Base-by-base conservation (phyloP, 2,329 filamentous ascomycete genomes). In the Cryphonectria parasitica region DNA sequence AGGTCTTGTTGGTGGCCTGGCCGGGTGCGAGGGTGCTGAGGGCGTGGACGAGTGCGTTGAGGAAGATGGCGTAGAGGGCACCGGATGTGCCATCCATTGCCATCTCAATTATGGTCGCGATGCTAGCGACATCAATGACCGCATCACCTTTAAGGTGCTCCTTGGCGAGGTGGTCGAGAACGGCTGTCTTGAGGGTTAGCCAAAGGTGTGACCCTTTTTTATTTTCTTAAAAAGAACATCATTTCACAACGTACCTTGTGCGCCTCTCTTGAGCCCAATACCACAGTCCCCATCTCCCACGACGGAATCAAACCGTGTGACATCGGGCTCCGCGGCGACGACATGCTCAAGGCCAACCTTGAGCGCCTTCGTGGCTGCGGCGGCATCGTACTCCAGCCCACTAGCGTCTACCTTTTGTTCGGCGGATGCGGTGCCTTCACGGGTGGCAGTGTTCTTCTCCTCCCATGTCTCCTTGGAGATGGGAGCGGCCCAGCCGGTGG, bases 281-380 rank as follows among this genome's bases (percentile, higher is more conserved):
- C 94, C 94, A 77, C 94, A 97, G 80, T 97, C 94, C 63, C 94
- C 94, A 77, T 97, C 94, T 58, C 94, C 94, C 34, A 97, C 93
- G 17, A 96, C 89, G 0, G 93, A 97, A 77, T 94, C 92, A 76
- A 89, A 94, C 65, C 83, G 86, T 0, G 92, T 94, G 66, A 94
- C 85, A 66, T 92, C 90, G 1, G 91, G 89, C 78, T 94, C 92
- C 1, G 86, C 90, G 0, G 83, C 85, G 73, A 93, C 86, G 19
- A 94, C 82, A 49, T 83, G 84, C 64, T 91, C 82, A 22, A 94
- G 82, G 0, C 85, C 92, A 22, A 81, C 82, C 28, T 80, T 84
- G 56, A 94, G 82, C 6, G 85, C 84, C 36, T 83, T 79, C 71
- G 84, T 86, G 15, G 88, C 84, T 3, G 79, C 74, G 22, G 75